These are phyloP conservation scores for Cerrena zonata DNA, from an alignment of 1,284 basidiomycete genomes.

Conservation along the genomic window DNA sequence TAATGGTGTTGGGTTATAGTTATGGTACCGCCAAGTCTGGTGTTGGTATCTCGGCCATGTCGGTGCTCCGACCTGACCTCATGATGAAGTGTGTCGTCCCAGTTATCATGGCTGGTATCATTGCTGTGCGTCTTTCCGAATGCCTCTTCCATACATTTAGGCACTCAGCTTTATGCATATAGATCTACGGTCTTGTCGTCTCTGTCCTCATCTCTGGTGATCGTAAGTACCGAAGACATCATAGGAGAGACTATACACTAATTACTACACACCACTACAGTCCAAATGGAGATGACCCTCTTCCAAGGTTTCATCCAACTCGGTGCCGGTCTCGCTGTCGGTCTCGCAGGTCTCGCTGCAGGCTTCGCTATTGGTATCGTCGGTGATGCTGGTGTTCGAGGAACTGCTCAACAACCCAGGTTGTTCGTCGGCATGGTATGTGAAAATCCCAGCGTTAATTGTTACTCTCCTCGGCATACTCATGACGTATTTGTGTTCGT, in stretches of 20 bases:
- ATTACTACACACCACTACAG: slow-evolving; percentile 31
- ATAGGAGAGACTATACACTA: not conserved
- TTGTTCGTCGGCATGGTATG: slow-evolving; percentile 83
- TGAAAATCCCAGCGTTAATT: slow-evolving; percentile 6
- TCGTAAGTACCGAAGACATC: slow-evolving; percentile 44
- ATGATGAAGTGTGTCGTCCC: slow-evolving; percentile 96
- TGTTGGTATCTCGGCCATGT: slow-evolving; percentile 98
- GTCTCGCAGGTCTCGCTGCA: slow-evolving; percentile 83
- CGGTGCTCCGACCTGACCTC: slow-evolving; percentile 87
- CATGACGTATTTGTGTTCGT: not conserved
- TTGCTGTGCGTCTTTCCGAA: slow-evolving; percentile 71
- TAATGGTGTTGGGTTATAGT: slow-evolving; percentile 36
- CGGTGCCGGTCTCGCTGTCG: slow-evolving; percentile 83
- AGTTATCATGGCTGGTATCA: slow-evolving; percentile 99
- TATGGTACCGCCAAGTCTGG: slow-evolving; percentile 98
- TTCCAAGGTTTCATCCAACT: slow-evolving; percentile 86
- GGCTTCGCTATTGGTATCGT: slow-evolving; percentile 93
- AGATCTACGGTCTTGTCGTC: slow-evolving; percentile 88
- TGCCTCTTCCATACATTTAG: not conserved
- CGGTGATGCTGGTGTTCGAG: slow-evolving; percentile 89
- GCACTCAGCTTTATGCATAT: not conserved
- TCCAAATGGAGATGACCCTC: slow-evolving; percentile 52
- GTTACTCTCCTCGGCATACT: not conserved
- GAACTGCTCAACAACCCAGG: slow-evolving; percentile 86
- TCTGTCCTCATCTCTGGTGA: slow-evolving; percentile 80